Base-by-base conservation (phyloP, 352 stramenopile genomes). In the Phytophthora pluvialis region DNA sequence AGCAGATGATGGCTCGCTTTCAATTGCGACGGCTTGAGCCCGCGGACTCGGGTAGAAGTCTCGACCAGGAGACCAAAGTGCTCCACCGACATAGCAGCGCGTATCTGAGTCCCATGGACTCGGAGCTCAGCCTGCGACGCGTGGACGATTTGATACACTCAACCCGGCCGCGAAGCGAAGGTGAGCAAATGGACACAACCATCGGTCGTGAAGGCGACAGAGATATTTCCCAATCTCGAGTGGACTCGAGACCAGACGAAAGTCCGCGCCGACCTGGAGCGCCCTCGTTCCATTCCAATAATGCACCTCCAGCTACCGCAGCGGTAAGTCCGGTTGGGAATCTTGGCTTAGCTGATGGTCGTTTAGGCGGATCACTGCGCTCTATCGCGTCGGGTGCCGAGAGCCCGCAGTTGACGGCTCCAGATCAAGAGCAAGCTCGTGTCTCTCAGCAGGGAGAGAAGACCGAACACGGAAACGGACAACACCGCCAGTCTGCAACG, bases 1-100 rank as follows among this genome's bases (percentile, higher is more conserved):
- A 86, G 46, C 39, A 78, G 15, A 76, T 86, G 66, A 84, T 88
- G 74, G 69, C 79, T 43, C 74, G 72, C 1, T 88, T 84, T 54
- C 79, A 86, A 47, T 29, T 86, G 16, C 72, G 79, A 5, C 59
- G 75, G 0, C 43, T 83, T 5, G 65, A 78, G 10, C 21, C 31
- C 5, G 26, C 38, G 3, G 45, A 55, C 15, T 68, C 58, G 5
- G 32, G 36, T 5, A 44, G 51, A 50, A 59, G 52, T 29, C 6
- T 67, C 0, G 51, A 45, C 7, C 25, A 21, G 13, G 49, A 63
- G 2, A 7, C 32, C 3, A 62, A 52, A 39, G 15, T 29, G 11
- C n/a, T 47, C 29, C 35, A 47, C 8, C 58, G 50, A 45, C 64
- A 45, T 13, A 55, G 31, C n/a, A 63, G n/a, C 32, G 28, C 44